Evolutionary conservation across 163 green algal genomes (phyloP), one percentile per base, ranked within the genome.

Genomic region (Volvox carteri): DNA sequence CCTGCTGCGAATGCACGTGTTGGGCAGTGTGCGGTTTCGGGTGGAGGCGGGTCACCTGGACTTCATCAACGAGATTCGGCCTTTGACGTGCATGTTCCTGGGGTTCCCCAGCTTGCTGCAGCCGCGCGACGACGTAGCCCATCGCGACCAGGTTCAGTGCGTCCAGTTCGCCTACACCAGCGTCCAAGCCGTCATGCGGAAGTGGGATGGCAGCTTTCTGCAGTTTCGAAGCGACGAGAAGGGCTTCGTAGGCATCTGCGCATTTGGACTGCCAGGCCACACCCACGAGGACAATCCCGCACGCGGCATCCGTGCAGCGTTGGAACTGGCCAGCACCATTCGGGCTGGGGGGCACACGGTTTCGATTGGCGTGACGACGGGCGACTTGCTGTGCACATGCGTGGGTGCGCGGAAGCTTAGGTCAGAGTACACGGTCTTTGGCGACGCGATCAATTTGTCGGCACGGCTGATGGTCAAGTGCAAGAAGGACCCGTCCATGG

Each of bases 171-270:
- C 37, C 76, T 96, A 89, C 72, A 89, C 84, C 18, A 56, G 54
- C 37, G 94, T 98, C 72, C 96, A 97, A 88, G 91, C 91, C 65
- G 84, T 91, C 30, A 96, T 98, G 94, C 90, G 89, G 50, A 90
- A 93, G 81, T 95, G 93, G 74, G 93, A 96, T 54, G 96, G 96
- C 54, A 94, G 84, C 70, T 94, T 98, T 52, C 60, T 98, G 83
- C 94, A 96, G 92, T 96, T 96, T 84, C 93, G 96, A 21, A 97
- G 94, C 80, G 96, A 98, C 78, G 96, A 98, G 90, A 98, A 98
- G 91, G 96, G 96, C 77, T 98, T 97, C 84, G 86, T 98, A 39
- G 93, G 93, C 35, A 97, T 98, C 85, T 97, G 95, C 85, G 96
- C 94, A 0, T 98, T 98, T 90, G 96, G 96, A n/a, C 92, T 98